Evolutionary conservation across 2,329 filamentous ascomycete species (phyloP), one percentile per base, ranked within the genome.

Genomic region (Phyllosticta paracitricarpa): DNA sequence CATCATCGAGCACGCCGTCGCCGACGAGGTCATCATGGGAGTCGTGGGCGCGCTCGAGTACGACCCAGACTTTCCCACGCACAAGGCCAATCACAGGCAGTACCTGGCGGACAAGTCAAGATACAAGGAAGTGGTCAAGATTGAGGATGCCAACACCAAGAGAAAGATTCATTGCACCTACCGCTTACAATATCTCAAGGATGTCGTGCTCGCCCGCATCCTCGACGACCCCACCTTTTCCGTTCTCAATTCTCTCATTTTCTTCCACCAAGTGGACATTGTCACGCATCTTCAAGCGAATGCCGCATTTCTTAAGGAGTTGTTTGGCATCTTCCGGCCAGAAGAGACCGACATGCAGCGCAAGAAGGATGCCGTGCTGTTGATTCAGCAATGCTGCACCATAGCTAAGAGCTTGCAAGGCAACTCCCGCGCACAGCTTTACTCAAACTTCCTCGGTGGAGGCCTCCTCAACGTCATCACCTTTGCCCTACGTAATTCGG

Each of bases 261-360:
- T 97, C 78, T 99, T 96, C 81, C 94, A 97, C 77, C 94, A 99
- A 77, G 92, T 97, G 68, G 94, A 97, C 70, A 97, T 99, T 70
- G 88, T 99, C 57, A 89, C 93, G 70, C 90, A 97, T 75, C 81
- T 99, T n/a, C 92, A 97, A 73, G 82, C 81, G 26, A 96, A 96
- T 68, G 79, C 79, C 0, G 76, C 77, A 1, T 97, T 96, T 69
- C 78, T 97, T 28, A 86, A 85, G 66, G 90, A 97, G 64, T 81
- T 97, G 3, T 99, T 97, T 72, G 82, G 83, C 59, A 91, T 97
- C 64, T 97, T 97, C 70, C 83, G 81, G 22, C 78, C 84, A 0
- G 79, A 85, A 25, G 84, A 85, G 63, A 72, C 75, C 58, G 85
- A 89, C 57, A 78, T 83, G 58, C 85, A 84, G 69, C 85, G 89